These are phyloP conservation scores for Noccaea caerulescens DNA, from an alignment of 345 rosid species.

Conservation along the genomic window DNA sequence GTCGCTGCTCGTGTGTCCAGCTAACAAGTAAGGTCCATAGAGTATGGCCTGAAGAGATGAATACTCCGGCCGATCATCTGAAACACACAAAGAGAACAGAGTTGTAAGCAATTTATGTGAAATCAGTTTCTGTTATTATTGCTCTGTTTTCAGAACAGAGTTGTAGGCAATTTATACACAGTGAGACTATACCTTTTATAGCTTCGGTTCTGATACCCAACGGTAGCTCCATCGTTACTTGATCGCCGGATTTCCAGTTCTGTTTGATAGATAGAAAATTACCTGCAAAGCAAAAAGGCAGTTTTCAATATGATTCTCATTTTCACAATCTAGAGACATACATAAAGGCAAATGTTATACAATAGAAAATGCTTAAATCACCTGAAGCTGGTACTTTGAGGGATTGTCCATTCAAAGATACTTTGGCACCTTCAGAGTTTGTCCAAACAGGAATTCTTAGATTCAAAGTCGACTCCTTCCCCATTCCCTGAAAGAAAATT, in stretches of 20 bases:
- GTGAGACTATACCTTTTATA: slow-evolving; percentile 59
- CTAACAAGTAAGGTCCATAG: slow-evolving; percentile 86
- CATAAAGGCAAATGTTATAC: background rate
- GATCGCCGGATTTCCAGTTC: slow-evolving; percentile 65
- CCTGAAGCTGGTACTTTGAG: slow-evolving; percentile 68
- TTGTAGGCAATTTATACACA: background rate
- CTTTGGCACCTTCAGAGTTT: slow-evolving; percentile 57
- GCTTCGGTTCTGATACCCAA: slow-evolving; percentile 63
- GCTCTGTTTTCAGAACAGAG: slow-evolving; percentile 28
- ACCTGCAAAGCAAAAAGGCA: slow-evolving; percentile 49
- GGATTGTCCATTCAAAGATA: slow-evolving; percentile 59
- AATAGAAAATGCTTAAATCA: slow-evolving; percentile 32
- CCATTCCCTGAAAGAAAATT: slow-evolving; percentile 49
- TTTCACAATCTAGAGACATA: slow-evolving; percentile 13
- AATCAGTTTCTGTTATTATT: slow-evolving; percentile 1
- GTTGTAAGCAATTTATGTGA: no score
- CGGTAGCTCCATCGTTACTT: slow-evolving; percentile 65
- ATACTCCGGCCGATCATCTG: slow-evolving; percentile 78
- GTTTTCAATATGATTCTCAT: slow-evolving; percentile 17
- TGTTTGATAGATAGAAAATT: slow-evolving; percentile 55
- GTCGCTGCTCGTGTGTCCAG: slow-evolving; percentile 66
- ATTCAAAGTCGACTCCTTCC: slow-evolving; percentile 62
- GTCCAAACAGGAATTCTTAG: slow-evolving; percentile 83
- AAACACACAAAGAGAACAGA: slow-evolving; percentile 7
- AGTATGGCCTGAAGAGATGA: slow-evolving; percentile 82